Percentiles rank a stretch among this genome's conserved stretches.
Conservation (phyloP, 2,329 filamentous ascomycete species). For the Colletotrichum lentis region DNA sequence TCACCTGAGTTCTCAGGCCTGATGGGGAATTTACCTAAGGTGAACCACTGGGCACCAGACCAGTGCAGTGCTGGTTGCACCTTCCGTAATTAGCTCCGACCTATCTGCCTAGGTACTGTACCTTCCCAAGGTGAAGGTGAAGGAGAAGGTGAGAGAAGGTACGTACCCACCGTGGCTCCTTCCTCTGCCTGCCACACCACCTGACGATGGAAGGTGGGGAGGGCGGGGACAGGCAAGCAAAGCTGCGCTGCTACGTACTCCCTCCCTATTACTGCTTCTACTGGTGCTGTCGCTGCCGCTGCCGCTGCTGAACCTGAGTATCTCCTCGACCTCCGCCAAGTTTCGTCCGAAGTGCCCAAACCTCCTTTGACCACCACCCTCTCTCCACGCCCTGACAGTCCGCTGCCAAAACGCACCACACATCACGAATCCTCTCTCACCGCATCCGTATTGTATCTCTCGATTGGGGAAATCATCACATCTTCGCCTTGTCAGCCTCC, state of each 20-base stretch:
- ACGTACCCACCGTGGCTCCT: slow-evolving; percentile 12
- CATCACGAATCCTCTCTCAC: slow-evolving; percentile 25
- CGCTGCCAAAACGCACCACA: slow-evolving; percentile 28
- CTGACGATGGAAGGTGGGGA: neutral
- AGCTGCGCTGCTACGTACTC: neutral
- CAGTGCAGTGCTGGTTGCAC: neutral
- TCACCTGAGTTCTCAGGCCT: neutral
- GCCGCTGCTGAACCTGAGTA: slow-evolving; percentile 19
- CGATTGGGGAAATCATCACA: slow-evolving; percentile 8
- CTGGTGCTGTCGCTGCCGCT: neutral
- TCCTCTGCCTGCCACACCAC: slow-evolving; percentile 17
- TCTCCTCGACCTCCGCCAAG: slow-evolving; percentile 34
- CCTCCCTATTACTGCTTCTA: neutral
- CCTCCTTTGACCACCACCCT: slow-evolving; percentile 35
- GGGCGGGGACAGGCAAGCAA: neutral
- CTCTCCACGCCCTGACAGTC: slow-evolving; percentile 30
- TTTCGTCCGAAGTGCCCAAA: slow-evolving; percentile 37
- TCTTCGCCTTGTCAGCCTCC: slow-evolving; percentile 13
- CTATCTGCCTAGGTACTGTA: no score
- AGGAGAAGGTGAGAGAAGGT: neutral
- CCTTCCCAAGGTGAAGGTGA: neutral
- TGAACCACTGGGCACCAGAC: neutral
- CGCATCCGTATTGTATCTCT: slow-evolving; percentile 26
- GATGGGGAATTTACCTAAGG: neutral
- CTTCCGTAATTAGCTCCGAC: neutral